Percentiles rank a stretch among this genome's conserved stretches.
Conservation (phyloP, 2,329 filamentous ascomycete species). For the Beauveria brongniartii region DNA sequence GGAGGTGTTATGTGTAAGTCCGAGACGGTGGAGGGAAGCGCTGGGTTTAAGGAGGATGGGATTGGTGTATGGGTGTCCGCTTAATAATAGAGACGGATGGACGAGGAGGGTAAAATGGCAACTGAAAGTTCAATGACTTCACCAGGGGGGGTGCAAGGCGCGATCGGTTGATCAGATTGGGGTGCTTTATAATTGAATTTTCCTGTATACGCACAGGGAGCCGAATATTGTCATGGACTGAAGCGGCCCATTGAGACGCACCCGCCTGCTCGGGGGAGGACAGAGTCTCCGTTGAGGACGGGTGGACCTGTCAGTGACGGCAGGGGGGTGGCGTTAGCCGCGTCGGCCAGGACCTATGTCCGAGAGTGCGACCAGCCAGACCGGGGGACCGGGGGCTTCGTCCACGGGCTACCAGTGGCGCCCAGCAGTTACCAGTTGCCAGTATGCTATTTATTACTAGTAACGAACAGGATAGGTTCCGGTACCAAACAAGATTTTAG, state of each 20-base stretch:
- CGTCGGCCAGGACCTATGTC: slow-evolving; percentile 9
- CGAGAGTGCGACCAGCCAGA: slow-evolving; percentile 8
- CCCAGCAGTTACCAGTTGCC: neutral
- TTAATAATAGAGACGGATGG: slow-evolving; percentile 8
- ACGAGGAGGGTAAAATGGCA: neutral
- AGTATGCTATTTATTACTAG: too few relatives aligned
- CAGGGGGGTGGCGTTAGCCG: slow-evolving; percentile 10
- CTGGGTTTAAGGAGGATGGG: slow-evolving; percentile 6
- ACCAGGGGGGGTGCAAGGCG: slow-evolving; percentile 5
- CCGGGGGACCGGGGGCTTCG: neutral
- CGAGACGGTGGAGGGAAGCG: slow-evolving; percentile 1
- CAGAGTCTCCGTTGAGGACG: neutral
- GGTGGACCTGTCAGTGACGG: neutral
- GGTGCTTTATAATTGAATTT: slow-evolving; percentile 4
- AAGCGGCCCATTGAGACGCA: neutral
- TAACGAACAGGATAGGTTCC: too few relatives aligned
- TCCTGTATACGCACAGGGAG: neutral
- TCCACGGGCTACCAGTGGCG: neutral
- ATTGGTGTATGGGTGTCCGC: slow-evolving; percentile 5
- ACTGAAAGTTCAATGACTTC: slow-evolving; percentile 6
- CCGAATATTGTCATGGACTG: too few relatives aligned
- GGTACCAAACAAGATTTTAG: too few relatives aligned
- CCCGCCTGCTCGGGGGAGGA: neutral
- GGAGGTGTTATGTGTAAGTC: slow-evolving; percentile 7
- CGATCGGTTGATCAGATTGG: slow-evolving; percentile 9